Percentiles rank a stretch among this genome's conserved stretches.
Evolutionary conservation across 2,329 filamentous ascomycete species (phyloP).

Genomic region (Penicillium rolfsii): DNA sequence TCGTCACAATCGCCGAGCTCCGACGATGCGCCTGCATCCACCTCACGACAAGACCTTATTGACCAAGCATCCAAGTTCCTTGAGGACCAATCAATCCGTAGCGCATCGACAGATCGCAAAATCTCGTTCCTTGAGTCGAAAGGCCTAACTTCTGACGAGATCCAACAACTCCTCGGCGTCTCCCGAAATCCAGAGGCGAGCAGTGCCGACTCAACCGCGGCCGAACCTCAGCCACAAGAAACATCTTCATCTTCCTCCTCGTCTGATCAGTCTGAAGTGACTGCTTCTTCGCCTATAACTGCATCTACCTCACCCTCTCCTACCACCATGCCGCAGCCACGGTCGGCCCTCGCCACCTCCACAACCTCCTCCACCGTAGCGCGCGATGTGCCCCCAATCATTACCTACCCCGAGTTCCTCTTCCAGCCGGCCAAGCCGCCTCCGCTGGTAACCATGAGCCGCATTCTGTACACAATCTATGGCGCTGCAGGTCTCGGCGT

Average conservation of each 20-base stretch:
- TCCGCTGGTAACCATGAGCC: constrained; percentile 62
- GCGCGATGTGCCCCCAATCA: constrained; percentile 61
- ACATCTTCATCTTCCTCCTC: constrained; percentile 14
- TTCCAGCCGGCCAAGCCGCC: constrained; percentile 61
- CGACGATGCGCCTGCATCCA: constrained; percentile 29
- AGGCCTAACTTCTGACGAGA: constrained; percentile 68
- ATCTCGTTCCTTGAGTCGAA: constrained; percentile 76
- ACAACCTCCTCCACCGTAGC: constrained; percentile 24
- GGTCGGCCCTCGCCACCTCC: constrained; percentile 20
- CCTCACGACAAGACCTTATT: constrained; percentile 47
- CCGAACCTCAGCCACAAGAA: constrained; percentile 21
- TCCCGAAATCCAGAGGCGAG: constrained; percentile 39
- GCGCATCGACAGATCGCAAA: constrained; percentile 73
- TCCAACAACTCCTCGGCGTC: constrained; percentile 65
- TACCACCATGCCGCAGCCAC: constrained; percentile 22
- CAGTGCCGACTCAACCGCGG: constrained; percentile 17
- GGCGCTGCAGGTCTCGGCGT: constrained; percentile 59
- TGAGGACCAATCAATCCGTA: constrained; percentile 70
- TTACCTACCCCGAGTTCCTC: constrained; percentile 69
- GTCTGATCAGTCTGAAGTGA: constrained; percentile 13
- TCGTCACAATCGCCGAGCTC: constrained; percentile 32
- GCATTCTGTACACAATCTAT: constrained; percentile 61
- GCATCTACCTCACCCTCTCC: constrained; percentile 19
- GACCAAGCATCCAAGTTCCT: constrained; percentile 77
- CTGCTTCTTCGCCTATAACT: constrained; percentile 9